Base-by-base conservation (phyloP, 306 rosid genomes). In the Prinsepia uniflora region DNA sequence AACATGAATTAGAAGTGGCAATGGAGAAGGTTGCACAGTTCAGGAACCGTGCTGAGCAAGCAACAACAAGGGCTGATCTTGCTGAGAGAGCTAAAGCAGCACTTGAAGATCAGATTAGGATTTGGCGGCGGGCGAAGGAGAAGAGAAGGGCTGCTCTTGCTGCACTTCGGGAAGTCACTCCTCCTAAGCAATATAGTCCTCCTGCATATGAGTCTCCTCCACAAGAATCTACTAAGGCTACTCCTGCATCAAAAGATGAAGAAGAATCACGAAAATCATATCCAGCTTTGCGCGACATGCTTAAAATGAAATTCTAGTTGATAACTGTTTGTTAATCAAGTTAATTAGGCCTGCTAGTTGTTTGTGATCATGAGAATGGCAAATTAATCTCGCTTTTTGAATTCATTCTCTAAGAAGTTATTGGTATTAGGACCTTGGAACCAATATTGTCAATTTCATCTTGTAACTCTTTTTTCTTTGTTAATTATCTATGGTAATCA, bases 1-100 rank as follows among this genome's bases (percentile, higher is more conserved):
- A 80, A 80, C 80, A 80, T 81, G 89, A 90, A 65, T 42, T 93
- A 53, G 87, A 84, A 65, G 84, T 60, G 65, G 91, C 96, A 67
- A 42, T 47, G 14, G 67, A 6, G 7, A 93, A 87, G 61, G 81
- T 86, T 6, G 84, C 80, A 10, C 90, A 86, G 72, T 77, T 86
- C 67, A 75, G 96, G 75, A 83, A 76, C 20, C 87, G 96, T 1
- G 87, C 93, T 42, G 98, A 86, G 71, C 98, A 90, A 62, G 98
- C 98, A 30, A 56, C 71, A 0, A 90, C 87, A 45, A 78, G 96
- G 46, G 98, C 96, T 47, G 96, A 90, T 66, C 70, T 78, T 34
- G 93, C 98, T 1, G 96, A 90, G 93, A 88, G 81, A 74, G 90
- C 89, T 17, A 92, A 88, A 72, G 76, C 79, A 22, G 83, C 76